Evolutionary conservation across 306 rosid species (phyloP).

Genomic region (Vigna nakashimae): DNA sequence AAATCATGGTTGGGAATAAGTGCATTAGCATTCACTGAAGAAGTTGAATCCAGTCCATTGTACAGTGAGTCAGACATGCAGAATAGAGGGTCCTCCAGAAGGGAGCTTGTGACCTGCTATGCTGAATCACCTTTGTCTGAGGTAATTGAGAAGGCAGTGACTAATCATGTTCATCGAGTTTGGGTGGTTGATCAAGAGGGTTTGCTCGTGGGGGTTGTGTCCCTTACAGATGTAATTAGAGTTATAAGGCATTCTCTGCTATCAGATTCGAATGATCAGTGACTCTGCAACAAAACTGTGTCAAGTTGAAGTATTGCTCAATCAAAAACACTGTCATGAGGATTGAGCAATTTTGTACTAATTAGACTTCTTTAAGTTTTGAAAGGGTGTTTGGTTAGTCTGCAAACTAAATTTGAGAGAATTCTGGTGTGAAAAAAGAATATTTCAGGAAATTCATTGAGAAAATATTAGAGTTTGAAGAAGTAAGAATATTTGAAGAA

Average conservation of each 20-base stretch:
- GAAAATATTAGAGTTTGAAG: too few species aligned
- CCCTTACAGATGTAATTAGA: conserved; percentile 75
- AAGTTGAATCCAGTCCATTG: conserved; percentile 50
- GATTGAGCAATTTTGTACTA: background rate
- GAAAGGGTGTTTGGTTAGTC: too few species aligned
- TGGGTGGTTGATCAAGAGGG: conserved; percentile 85
- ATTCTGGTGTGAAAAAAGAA: too few species aligned
- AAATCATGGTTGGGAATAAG: conserved; percentile 76
- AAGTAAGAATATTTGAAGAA: too few species aligned
- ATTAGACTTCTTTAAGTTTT: too few species aligned
- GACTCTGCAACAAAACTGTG: background rate
- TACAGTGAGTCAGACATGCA: conserved; percentile 27
- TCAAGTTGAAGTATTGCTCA: background rate
- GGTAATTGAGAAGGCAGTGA: conserved; percentile 67
- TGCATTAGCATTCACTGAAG: conserved; percentile 69
- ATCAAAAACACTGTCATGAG: background rate
- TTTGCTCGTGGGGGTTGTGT: conserved; percentile 74
- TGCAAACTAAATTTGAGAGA: too few species aligned
- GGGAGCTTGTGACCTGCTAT: conserved; percentile 69
- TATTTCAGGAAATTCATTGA: too few species aligned
- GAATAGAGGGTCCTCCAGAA: conserved; percentile 28
- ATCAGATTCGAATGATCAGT: conserved; percentile 24
- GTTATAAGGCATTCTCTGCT: conserved; percentile 60
- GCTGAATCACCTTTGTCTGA: conserved; percentile 56
- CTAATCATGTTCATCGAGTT: conserved; percentile 74